Conservation (phyloP, 2,329 filamentous ascomycete genomes). For the Catunica adiposa region DNA sequence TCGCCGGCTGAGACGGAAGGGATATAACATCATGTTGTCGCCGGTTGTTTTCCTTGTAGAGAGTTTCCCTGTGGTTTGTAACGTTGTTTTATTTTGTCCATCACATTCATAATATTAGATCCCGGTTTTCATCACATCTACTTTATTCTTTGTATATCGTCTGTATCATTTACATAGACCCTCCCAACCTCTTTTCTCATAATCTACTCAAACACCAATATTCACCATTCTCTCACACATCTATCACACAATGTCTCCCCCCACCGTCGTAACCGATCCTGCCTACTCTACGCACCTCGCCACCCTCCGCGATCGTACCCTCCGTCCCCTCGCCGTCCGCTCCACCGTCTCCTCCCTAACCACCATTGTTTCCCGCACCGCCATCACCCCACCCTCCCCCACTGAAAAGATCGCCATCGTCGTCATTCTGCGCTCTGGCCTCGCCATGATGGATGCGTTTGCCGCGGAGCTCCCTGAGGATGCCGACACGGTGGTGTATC, state of each 20-base stretch:
- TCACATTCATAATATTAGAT: not conserved
- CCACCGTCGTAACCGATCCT: constrained; percentile 10
- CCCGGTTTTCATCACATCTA: not conserved
- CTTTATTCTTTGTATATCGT: not conserved
- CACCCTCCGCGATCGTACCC: constrained; percentile 15
- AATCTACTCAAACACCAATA: not conserved
- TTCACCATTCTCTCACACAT: not conserved
- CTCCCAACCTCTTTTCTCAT: too few species aligned
- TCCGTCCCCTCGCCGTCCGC: constrained; percentile 16
- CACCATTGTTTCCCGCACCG: constrained; percentile 16
- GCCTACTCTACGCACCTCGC: constrained; percentile 10
- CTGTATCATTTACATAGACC: too few species aligned
- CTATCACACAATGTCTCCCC: constrained; percentile 6
- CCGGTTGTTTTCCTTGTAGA: not conserved
- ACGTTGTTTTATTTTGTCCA: not conserved
- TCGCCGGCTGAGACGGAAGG: too few species aligned
- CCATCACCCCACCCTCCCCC: constrained; percentile 13
- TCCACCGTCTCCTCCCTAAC: constrained; percentile 17
- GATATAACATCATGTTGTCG: too few species aligned
- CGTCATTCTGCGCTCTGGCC: constrained; percentile 23
- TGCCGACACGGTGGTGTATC: constrained; percentile 64
- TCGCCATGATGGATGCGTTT: constrained; percentile 25
- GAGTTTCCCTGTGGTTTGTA: not conserved
- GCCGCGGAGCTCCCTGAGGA: constrained; percentile 74
- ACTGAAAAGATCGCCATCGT: constrained; percentile 21